These are phyloP conservation scores for Sporothrix brunneoviolacea DNA, from an alignment of 2,329 filamentous ascomycete genomes.

Conservation along the genomic window DNA sequence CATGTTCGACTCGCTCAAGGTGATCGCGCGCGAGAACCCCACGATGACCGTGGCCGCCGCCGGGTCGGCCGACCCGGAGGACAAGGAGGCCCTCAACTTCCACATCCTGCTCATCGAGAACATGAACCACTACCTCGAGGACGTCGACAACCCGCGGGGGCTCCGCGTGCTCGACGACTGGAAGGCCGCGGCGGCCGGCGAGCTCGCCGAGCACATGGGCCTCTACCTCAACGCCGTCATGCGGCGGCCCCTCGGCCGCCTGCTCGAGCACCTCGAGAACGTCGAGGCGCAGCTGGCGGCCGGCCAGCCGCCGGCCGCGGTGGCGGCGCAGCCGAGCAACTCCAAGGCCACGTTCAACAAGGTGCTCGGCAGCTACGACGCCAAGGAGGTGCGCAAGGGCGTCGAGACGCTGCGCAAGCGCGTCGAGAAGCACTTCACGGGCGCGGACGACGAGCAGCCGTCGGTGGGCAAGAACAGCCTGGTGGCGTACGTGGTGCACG, in stretches of 20 bases:
- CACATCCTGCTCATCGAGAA: constrained; percentile 97
- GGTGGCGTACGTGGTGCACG: constrained; percentile 50
- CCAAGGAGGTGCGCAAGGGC: constrained; percentile 81
- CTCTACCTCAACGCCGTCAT: constrained; percentile 86
- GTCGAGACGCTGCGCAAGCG: constrained; percentile 83
- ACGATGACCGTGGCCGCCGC: constrained; percentile 16
- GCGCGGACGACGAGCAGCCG: background rate
- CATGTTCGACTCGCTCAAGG: constrained; percentile 96
- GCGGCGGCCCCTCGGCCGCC: constrained; percentile 78
- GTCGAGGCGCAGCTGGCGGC: constrained; percentile 65
- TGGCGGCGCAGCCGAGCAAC: constrained; percentile 77
- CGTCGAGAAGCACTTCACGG: constrained; percentile 92
- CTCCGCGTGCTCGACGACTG: constrained; percentile 76
- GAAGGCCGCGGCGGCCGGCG: constrained; percentile 68
- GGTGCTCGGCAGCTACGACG: constrained; percentile 70
- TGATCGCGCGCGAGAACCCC: constrained; percentile 73
- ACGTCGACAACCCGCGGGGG: constrained; percentile 66
- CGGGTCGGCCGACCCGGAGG: constrained; percentile 58
- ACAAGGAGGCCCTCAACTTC: constrained; percentile 95
- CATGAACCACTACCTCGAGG: constrained; percentile 95
- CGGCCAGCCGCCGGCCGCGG: constrained; percentile 53
- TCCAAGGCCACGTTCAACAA: constrained; percentile 80
- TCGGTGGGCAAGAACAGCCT: constrained; percentile 27
- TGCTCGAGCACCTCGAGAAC: constrained; percentile 86
- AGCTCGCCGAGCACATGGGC: constrained; percentile 79